These are phyloP conservation scores for Phellopilus nigrolimitatus DNA, from an alignment of 1,284 basidiomycete species.

Conservation along the genomic window DNA sequence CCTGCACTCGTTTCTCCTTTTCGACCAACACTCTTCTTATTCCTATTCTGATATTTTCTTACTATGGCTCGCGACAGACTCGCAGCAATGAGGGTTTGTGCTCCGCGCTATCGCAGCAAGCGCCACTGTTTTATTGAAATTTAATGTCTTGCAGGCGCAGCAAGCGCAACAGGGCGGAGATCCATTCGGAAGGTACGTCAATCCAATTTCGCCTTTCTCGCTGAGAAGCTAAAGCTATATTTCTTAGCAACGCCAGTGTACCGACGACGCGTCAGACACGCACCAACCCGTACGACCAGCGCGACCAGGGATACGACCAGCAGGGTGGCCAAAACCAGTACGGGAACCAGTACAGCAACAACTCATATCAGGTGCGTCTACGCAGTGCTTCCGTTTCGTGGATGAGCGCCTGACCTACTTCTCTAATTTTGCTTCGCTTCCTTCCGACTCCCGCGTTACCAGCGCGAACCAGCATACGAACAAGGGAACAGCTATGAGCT, in stretches of 20 bases:
- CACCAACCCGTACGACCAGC: slow-evolving; percentile 60
- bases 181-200: slow-evolving; percentile 13
- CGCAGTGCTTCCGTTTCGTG: not conserved
- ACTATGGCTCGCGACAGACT: slow-evolving; percentile 79
- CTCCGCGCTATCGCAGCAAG: not conserved
- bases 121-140: not conserved
- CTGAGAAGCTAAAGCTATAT: not conserved
- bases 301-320: slow-evolving; percentile 35
- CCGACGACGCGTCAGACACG: slow-evolving; percentile 25
- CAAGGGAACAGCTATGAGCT: slow-evolving; percentile 60
- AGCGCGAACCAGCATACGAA: not conserved
- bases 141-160: not conserved
- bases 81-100: slow-evolving; percentile 68
- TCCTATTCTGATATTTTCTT: slow-evolving; percentile 26
- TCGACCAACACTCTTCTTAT: slow-evolving; percentile 19
- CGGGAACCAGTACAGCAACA: not conserved
- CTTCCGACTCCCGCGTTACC: not conserved
- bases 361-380: slow-evolving; percentile 1
- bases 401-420: not conserved
- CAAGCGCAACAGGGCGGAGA: slow-evolving; percentile 14
- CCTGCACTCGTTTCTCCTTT: slow-evolving; percentile 16
- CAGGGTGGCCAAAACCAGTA: slow-evolving; percentile 6
- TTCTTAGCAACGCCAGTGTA: not conserved
- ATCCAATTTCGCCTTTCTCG: not conserved
- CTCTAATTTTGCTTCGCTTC: not conserved